Conservation (phyloP, 176 grass and related monocot species). For the Ensete ventricosum region DNA sequence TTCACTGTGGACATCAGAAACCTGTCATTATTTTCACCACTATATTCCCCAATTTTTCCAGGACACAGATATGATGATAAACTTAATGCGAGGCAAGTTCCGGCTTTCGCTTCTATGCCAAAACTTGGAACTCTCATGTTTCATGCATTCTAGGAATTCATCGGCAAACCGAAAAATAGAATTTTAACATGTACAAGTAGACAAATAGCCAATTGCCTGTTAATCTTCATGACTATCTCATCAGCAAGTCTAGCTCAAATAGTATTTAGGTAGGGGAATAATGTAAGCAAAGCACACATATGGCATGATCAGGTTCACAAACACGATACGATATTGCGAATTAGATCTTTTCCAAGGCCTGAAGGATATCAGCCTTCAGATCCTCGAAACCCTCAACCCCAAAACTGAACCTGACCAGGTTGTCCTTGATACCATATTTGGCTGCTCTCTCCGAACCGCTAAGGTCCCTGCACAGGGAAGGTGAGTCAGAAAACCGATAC, state of each 20-base stretch:
- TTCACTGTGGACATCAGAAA: no score
- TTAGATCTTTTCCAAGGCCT: slow-evolving; percentile 74
- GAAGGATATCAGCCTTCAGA: slow-evolving; percentile 76
- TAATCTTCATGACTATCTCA: background rate
- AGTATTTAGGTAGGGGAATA: background rate
- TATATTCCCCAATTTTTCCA: no score
- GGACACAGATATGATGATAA: no score
- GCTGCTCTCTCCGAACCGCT: slow-evolving; percentile 45
- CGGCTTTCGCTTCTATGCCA: no score
- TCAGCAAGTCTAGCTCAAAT: background rate
- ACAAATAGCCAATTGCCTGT: background rate
- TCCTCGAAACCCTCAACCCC: slow-evolving; percentile 92
- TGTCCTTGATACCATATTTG: slow-evolving; percentile 93
- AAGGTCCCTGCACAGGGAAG: slow-evolving; percentile 7
- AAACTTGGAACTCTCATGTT: no score
- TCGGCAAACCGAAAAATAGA: no score
- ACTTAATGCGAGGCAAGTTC: no score
- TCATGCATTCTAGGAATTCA: no score
- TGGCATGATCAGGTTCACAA: background rate
- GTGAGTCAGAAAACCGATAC: background rate
- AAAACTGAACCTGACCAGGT: slow-evolving; percentile 93
- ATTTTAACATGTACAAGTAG: background rate
- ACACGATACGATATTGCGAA: background rate
- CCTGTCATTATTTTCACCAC: no score
- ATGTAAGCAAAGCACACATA: background rate